A percentile compares a stretch with the other conserved stretches of the same genome.
Conservation (phyloP, 1,284 basidiomycete genomes). For the Trichosporon sp. region DNA sequence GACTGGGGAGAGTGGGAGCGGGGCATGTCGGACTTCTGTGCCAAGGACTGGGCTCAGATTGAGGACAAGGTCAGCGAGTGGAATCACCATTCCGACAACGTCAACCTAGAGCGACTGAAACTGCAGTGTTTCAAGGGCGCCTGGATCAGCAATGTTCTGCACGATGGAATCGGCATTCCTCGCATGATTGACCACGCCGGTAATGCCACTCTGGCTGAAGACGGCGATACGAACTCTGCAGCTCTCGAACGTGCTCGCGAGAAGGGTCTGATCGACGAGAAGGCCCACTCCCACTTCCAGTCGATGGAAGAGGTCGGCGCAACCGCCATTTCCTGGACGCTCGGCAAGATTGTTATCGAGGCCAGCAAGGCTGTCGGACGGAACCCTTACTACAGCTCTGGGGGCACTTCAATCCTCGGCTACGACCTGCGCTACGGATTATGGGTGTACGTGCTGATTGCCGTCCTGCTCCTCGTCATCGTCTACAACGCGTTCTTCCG, state of each 20-base stretch:
- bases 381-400: slow-evolving; percentile 1
- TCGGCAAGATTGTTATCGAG: slow-evolving; percentile 97
- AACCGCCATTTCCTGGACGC: slow-evolving; percentile 93
- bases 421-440: slow-evolving; percentile 10
- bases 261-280: slow-evolving; percentile 61
- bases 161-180: slow-evolving; percentile 93
- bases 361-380: slow-evolving; percentile 65
- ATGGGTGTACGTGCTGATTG: slow-evolving; percentile 38
- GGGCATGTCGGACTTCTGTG: slow-evolving; percentile 82
- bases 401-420: background rate
- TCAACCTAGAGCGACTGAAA: slow-evolving; percentile 59
- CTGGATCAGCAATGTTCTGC: slow-evolving; percentile 93
- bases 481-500: slow-evolving; percentile 4
- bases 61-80: slow-evolving; percentile 63
- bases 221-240: slow-evolving; percentile 55
- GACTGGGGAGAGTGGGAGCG: slow-evolving; percentile 94
- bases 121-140: slow-evolving; percentile 99
- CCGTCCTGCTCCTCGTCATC: slow-evolving; percentile 24
- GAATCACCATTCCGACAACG: slow-evolving; percentile 11
- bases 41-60: slow-evolving; percentile 72
- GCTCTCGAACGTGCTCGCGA: slow-evolving; percentile 67
- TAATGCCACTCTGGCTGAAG: slow-evolving; percentile 54
- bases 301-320: slow-evolving; percentile 85
- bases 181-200: slow-evolving; percentile 80
- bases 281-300: slow-evolving; percentile 60